phyloP scores from a whole-genome alignment of 768 basidiomycete species.

The Hemileccinum rubropunctum region DNA sequence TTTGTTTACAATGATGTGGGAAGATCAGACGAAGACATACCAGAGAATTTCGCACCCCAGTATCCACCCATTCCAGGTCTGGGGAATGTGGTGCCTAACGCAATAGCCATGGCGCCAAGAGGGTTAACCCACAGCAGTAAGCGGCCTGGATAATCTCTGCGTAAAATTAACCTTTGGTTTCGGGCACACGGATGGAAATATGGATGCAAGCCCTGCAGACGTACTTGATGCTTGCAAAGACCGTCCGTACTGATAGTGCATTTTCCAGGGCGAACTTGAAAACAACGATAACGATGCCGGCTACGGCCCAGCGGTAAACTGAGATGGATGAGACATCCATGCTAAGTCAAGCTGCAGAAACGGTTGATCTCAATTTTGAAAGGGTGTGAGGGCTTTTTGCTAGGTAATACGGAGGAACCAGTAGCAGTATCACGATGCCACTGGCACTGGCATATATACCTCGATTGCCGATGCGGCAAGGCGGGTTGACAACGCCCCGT shows the following conservation, averaged over 20 bases:
- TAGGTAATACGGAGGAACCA: too few relatives aligned
- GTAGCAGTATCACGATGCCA: too few relatives aligned
- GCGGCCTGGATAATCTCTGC: constrained; percentile 21
- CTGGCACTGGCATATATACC: too few relatives aligned
- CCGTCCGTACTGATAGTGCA: background rate
- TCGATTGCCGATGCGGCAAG: too few relatives aligned
- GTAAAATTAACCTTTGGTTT: background rate
- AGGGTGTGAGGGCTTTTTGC: too few relatives aligned
- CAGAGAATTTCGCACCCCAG: constrained; percentile 34
- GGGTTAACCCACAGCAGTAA: constrained; percentile 32
- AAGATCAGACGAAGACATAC: constrained; percentile 25
- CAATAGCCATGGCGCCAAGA: constrained; percentile 24
- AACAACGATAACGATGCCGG: constrained; percentile 3
- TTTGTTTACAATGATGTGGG: background rate
- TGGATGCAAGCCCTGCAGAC: background rate
- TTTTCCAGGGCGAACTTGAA: constrained; percentile 11
- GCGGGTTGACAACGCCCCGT: too few relatives aligned
- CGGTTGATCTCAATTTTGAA: background rate
- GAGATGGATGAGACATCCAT: constrained; percentile 3
- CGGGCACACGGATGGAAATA: background rate
- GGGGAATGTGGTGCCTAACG: constrained; percentile 34
- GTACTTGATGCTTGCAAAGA: constrained; percentile 20
- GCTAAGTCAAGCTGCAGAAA: constrained; percentile 12
- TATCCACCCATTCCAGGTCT: constrained; percentile 33
- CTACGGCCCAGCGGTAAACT: constrained; percentile 7